These are phyloP conservation scores for Tetradesmus obliquus DNA, from an alignment of 139 green algal species.

Conservation along the genomic window DNA sequence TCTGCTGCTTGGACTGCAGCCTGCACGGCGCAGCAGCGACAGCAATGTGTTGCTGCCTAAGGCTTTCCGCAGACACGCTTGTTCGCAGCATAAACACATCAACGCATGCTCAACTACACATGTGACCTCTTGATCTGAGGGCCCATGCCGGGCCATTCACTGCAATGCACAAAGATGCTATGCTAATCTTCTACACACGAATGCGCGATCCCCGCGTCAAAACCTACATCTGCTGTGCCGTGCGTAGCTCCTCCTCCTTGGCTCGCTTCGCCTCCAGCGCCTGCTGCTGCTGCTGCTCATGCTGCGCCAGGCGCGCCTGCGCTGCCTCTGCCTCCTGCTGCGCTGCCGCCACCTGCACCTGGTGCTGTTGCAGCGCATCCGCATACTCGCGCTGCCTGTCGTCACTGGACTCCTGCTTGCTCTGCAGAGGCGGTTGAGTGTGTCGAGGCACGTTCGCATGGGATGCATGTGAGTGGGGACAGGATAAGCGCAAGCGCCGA, in stretches of 20 bases:
- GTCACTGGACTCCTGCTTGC: neutral
- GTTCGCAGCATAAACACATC: too few relatives aligned
- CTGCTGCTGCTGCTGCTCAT: neutral
- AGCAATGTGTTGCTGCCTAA: too few relatives aligned
- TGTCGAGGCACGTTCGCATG: neutral
- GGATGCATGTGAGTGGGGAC: neutral
- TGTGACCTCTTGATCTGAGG: too few relatives aligned
- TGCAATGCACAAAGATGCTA: too few relatives aligned
- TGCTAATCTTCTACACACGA: too few relatives aligned
- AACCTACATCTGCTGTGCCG: neutral
- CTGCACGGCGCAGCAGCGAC: neutral
- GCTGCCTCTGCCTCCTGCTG: neutral
- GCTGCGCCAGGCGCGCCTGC: neutral
- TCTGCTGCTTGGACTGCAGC: neutral
- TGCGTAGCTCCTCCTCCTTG: neutral
- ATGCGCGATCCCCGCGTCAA: neutral
- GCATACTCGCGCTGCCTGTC: constrained; percentile 32
- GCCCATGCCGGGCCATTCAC: too few relatives aligned
- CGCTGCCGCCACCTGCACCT: neutral
- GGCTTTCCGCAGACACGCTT: too few relatives aligned
- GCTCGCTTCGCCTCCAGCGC: neutral
- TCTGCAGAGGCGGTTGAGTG: neutral
- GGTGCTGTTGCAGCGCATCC: constrained; percentile 8
- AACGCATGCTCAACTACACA: too few relatives aligned
- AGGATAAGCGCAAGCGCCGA: too few relatives aligned